Conservation (phyloP, 2,329 filamentous ascomycete species). For the Didymellaceae sp. region DNA sequence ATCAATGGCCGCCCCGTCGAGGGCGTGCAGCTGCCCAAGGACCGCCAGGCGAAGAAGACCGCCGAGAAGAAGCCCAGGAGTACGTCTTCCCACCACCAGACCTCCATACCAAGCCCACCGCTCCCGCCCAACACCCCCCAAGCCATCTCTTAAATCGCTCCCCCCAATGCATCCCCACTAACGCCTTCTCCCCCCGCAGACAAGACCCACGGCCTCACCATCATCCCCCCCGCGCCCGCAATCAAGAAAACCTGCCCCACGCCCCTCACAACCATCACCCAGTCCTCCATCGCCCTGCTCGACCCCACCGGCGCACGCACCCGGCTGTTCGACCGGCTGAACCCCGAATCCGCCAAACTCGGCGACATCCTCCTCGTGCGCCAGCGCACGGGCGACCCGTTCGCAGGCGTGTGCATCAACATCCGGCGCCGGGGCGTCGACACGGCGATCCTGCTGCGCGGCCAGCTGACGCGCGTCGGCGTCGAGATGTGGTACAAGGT, state of each 20-base stretch:
- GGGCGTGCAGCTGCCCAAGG: constrained; percentile 7
- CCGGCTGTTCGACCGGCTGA: constrained; percentile 78
- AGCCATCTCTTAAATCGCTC: not conserved
- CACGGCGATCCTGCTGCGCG: constrained; percentile 84
- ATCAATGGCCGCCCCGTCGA: constrained; percentile 8
- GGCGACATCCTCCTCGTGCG: constrained; percentile 94
- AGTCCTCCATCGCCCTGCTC: constrained; percentile 73
- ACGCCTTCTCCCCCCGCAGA: constrained; percentile 5
- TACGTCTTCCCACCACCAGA: not conserved
- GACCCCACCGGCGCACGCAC: constrained; percentile 86
- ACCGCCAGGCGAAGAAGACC: not conserved
- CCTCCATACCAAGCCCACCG: too few species aligned
- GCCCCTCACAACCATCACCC: constrained; percentile 71
- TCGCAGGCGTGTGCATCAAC: constrained; percentile 85
- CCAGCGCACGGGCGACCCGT: constrained; percentile 83
- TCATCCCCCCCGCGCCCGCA: constrained; percentile 60
- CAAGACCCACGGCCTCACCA: constrained; percentile 52
- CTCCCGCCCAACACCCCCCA: too few species aligned
- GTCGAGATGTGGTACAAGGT: constrained; percentile 99
- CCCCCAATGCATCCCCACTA: not conserved
- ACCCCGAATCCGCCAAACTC: constrained; percentile 78
- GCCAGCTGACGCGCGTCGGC: constrained; percentile 82
- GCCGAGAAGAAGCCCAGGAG: constrained; percentile 18
- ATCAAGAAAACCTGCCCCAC: constrained; percentile 65
- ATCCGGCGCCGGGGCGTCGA: constrained; percentile 87